phyloP scores from a whole-genome alignment of 306 rosid species.

The Phaseolus lunatus region DNA sequence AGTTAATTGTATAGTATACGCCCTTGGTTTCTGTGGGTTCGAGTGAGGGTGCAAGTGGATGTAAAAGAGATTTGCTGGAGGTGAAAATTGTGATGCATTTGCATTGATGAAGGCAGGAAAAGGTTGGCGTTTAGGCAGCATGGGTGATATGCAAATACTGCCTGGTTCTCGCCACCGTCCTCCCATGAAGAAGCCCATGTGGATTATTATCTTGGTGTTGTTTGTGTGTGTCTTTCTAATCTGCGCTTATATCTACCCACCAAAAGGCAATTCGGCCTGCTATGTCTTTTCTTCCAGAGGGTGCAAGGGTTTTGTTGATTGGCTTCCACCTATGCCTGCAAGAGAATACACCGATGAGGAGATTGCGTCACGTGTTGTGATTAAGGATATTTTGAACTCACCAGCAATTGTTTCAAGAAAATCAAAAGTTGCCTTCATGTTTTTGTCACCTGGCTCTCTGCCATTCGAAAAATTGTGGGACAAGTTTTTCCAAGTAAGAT shows the following conservation, averaged over 20 bases:
- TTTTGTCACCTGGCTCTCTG: constrained; percentile 82
- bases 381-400: constrained; percentile 73
- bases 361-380: constrained; percentile 79
- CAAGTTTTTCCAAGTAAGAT: constrained; percentile 84
- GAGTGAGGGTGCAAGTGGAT: constrained; percentile 37
- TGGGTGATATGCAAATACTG: constrained; percentile 81
- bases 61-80: constrained; percentile 37
- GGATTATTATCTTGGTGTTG: constrained; percentile 90
- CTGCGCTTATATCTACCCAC: constrained; percentile 86
- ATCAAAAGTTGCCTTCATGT: constrained; percentile 95
- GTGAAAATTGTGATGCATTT: constrained; percentile 57
- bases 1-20: constrained; percentile 30
- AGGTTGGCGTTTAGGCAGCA: constrained; percentile 73
- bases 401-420: constrained; percentile 52
- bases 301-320: constrained; percentile 67
- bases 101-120: constrained; percentile 78
- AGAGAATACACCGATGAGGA: constrained; percentile 84
- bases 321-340: constrained; percentile 92
- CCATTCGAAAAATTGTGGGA: constrained; percentile 98
- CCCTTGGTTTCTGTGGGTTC: constrained; percentile 20
- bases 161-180: constrained; percentile 91
- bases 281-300: constrained; percentile 87
- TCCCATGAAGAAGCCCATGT: constrained; percentile 77
- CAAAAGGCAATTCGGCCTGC: constrained; percentile 72
- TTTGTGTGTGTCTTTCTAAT: constrained; percentile 80